These are phyloP conservation scores for Botryotinia calthae DNA, from an alignment of 2,329 filamentous ascomycete genomes.

Conservation along the genomic window DNA sequence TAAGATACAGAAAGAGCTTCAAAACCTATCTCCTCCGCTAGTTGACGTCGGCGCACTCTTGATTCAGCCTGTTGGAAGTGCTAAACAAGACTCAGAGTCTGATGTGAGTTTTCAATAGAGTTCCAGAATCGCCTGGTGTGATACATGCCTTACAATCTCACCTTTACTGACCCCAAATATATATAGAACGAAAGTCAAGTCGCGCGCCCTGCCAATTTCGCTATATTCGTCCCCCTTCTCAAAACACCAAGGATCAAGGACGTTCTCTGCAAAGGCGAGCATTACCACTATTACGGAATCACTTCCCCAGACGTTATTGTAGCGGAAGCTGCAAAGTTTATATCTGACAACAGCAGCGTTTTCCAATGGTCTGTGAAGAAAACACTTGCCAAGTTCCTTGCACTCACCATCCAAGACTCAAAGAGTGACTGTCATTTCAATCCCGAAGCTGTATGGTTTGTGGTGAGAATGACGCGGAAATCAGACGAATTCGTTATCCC, in stretches of 20 bases:
- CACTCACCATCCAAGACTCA: neutral
- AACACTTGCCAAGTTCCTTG: neutral
- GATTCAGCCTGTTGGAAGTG: neutral
- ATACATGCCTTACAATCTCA: neutral
- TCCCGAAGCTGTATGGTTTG: conserved; percentile 9
- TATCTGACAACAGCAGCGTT: neutral
- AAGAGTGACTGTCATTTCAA: neutral
- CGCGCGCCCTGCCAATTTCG: neutral
- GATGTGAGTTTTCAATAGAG: neutral
- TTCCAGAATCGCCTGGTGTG: too few species aligned
- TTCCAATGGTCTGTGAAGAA: neutral
- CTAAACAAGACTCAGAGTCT: neutral
- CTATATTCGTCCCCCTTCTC: neutral
- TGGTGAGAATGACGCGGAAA: neutral
- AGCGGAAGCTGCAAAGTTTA: conserved; percentile 13
- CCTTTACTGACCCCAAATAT: neutral
- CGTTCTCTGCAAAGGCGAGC: neutral
- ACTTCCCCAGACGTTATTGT: neutral
- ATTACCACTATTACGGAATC: conserved; percentile 8
- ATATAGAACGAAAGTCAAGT: neutral
- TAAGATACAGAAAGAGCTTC: neutral
- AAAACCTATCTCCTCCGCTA: neutral
- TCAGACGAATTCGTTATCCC: neutral
- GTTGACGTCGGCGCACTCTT: neutral
- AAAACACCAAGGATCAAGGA: neutral